Percentiles rank a stretch among this genome's conserved stretches.
phyloP scores from a whole-genome alignment of 345 rosid genomes.

The Pistacia atlantica region DNA sequence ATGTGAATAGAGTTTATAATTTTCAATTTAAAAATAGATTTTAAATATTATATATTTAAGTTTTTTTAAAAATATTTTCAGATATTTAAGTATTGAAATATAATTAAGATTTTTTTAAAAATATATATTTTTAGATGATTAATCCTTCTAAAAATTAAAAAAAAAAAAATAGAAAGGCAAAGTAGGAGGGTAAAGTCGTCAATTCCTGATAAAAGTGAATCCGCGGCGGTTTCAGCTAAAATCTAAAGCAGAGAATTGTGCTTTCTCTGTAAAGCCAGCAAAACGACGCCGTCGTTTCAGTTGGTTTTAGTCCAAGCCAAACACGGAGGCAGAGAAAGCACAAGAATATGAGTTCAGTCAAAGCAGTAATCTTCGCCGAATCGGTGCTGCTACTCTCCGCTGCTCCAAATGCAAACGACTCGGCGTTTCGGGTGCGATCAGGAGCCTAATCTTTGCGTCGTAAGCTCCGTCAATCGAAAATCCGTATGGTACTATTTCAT shows the following conservation, averaged over 20 bases:
- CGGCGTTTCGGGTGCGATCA: neutral
- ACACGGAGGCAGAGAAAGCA: neutral
- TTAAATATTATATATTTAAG: too few relatives aligned
- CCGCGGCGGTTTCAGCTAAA: neutral
- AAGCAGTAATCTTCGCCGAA: constrained; percentile 15
- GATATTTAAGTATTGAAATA: too few relatives aligned
- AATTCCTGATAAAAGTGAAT: neutral
- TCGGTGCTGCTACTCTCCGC: neutral
- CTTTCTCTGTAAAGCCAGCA: neutral
- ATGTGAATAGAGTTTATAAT: too few relatives aligned
- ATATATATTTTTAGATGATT: too few relatives aligned
- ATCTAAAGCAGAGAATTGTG: neutral
- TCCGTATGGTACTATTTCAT: neutral
- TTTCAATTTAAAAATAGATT: too few relatives aligned
- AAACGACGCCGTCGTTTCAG: neutral
- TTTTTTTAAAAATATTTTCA: too few relatives aligned
- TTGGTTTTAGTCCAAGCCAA: too few relatives aligned
- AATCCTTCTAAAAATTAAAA: neutral
- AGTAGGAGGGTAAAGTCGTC: neutral
- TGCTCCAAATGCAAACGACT: neutral
- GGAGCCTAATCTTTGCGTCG: neutral
- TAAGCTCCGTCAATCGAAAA: constrained; percentile 7
- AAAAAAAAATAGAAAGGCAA: neutral
- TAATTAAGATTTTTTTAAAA: too few relatives aligned
- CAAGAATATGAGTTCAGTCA: neutral